phyloP scores from a whole-genome alignment of 495 filamentous ascomycete species.

The Cryomyces antarcticus region DNA sequence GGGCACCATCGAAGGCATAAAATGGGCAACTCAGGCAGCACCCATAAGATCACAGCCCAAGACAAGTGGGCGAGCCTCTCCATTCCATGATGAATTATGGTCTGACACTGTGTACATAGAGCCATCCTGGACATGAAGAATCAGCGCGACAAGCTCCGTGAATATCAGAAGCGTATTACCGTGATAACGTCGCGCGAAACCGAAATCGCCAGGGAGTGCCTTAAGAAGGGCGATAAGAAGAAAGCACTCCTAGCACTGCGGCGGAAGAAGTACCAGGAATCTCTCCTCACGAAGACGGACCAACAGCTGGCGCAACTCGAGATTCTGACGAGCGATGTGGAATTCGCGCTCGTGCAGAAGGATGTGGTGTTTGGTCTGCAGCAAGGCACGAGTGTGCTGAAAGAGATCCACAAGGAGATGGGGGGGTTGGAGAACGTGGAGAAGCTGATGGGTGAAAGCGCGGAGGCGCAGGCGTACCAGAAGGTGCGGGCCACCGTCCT shows the following conservation, averaged over 20 bases:
- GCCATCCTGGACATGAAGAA: conserved; percentile 94
- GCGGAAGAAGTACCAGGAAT: conserved; percentile 92
- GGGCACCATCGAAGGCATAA: background rate
- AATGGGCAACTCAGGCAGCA: conserved; percentile 48
- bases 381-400: conserved; percentile 74
- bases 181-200: conserved; percentile 69
- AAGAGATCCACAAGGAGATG: conserved; percentile 89
- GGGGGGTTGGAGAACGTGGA: conserved; percentile 83
- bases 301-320: conserved; percentile 75
- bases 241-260: conserved; percentile 76
- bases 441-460: conserved; percentile 78
- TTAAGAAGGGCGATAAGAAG: conserved; percentile 50
- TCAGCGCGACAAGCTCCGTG: conserved; percentile 89
- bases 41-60: conserved; percentile 50
- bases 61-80: conserved; percentile 33
- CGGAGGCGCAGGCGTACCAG: conserved; percentile 76
- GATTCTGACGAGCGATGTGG: conserved; percentile 60
- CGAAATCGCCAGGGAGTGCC: conserved; percentile 60
- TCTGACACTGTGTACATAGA: conserved; percentile 21
- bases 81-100: background rate
- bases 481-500: conserved; percentile 29
- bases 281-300: conserved; percentile 76
- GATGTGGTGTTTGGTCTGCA: conserved; percentile 82
- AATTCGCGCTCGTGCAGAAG: conserved; percentile 90
- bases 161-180: conserved; percentile 78